These are phyloP conservation scores for Gymnopilus dilepis DNA, from an alignment of 768 basidiomycete species.

Conservation along the genomic window DNA sequence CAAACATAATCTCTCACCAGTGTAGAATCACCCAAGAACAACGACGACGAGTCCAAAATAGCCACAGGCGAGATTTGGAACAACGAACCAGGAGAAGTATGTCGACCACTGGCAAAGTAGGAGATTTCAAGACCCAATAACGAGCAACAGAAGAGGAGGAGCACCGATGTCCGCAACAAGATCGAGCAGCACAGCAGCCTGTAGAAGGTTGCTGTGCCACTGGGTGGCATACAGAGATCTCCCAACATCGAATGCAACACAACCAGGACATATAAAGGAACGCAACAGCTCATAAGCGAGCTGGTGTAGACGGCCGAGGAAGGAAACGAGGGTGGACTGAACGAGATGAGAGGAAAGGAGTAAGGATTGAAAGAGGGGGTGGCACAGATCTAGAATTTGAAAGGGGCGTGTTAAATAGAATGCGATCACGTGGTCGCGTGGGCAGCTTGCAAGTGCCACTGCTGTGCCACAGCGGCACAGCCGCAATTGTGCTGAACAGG, in stretches of 20 bases:
- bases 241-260: not conserved
- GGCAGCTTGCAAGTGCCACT: too few species aligned
- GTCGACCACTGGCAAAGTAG: too few species aligned
- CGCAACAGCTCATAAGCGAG: constrained; percentile 1
- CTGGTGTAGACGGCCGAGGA: not conserved
- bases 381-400: too few species aligned
- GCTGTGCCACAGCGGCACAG: not conserved
- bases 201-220: not conserved
- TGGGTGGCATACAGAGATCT: not conserved
- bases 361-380: not conserved
- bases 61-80: too few species aligned
- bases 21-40: too few species aligned
- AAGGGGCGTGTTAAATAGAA: constrained; percentile 14
- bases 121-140: too few species aligned
- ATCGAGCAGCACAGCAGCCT: not conserved
- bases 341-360: constrained; percentile 1
- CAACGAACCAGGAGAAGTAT: too few species aligned
- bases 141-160: too few species aligned
- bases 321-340: not conserved
- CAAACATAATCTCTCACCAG: too few species aligned
- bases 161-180: not conserved
- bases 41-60: too few species aligned
- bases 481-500: too few species aligned
- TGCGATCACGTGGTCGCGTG: constrained; percentile 7
- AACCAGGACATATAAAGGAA: not conserved